Base-by-base conservation (phyloP, 106 monocot genomes). In the Dendrobium huoshanense region DNA sequence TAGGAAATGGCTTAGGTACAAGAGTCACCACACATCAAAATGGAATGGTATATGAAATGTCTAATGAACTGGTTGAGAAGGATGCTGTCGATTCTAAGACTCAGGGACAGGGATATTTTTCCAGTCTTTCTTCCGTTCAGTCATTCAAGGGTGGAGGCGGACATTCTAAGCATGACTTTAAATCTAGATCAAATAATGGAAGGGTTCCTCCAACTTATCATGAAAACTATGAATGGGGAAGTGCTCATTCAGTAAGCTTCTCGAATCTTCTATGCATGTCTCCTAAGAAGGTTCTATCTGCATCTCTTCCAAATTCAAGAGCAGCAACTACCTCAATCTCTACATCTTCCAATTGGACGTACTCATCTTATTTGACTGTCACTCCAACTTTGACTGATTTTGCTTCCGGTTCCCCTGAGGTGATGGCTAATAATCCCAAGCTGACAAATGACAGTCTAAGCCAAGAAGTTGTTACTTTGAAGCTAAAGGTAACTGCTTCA, bases 211-310 rank as follows among this genome's bases (percentile, higher is more conserved):
- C 81, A 58, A 54, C 20, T 27, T 9, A 43, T 17, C 65, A 77
- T 77, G 59, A 51, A 47, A 67, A 40, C 51, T 51, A 9, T 44
- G 78, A 80, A 22, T 59, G 73, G 75, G 67, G 41, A 74, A 85
- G 41, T 44, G 19, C 25, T 40, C 55, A 85, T 18, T 33, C 78
- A 41, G 5, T 65, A 72, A 82, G 24, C 59, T 75, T 78, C 41
- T 78, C 82, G 59, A 81, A 72, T 48, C 49, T 49, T 73, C 43
- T 47, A 13, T 48, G 37, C 48, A 82, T 70, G 42, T 80, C 82
- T 67, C 83, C 85, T 3, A 88, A 83, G 85, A 88, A 83, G 78
- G 77, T 85, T 59, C 77, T 85, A 73, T 85, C 85, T 68, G 75
- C 80, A 31, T 83, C 85, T 74, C 76, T 85, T 48, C 88, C 88